Evolutionary conservation across 1,284 basidiomycete species (phyloP), one percentile per base, ranked within the genome.

Genomic region (Trametes polyzona): DNA sequence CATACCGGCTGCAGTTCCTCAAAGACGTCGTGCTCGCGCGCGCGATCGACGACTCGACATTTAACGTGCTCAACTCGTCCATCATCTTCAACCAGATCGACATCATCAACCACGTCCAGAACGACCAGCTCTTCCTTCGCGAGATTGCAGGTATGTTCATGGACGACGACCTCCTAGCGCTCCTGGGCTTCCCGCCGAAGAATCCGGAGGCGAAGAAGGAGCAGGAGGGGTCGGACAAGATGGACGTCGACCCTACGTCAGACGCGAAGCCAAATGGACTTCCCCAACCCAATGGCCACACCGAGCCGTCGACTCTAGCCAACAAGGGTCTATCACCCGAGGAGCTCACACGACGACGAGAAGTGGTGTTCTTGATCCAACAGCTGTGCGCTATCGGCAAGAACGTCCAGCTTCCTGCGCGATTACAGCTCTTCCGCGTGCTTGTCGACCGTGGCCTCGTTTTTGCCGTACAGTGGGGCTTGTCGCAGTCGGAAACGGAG

Each of bases 71-170:
- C 67, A 98, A 95, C 75, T 95, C 94, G 16, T 93, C 94, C 74
- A 94, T 99, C 71, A 96, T 98, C 71, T 99, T 96, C 83, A 97
- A 98, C 76, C 96, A 99, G 74, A 95, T 96, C 68, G 96, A 99
- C 74, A 98, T 99, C 69, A 94, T 98, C 70, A 87, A 83, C 52
- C 90, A 96, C 71, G 86, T 98, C 44, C 91, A 95, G 69, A 83
- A 81, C 55, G 92, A 96, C 69, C 83, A 84, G 5, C 70, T 74
- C 5, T 90, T 98, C 71, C 78, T 98, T 26, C 78, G 81, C 32
- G 88, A 94, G 53, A 81, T 98, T 24, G 92, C 96, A 46, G 78
- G 79, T 37, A 76, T 92, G 33, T 96, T 94, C 71, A 82, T 90
- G 59, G 86, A 87, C 64, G 83, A 87, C 56, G 83, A 83, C 52